phyloP scores from a whole-genome alignment of 73 alveolate genomes.

The Tetrahymena malaccensis region DNA sequence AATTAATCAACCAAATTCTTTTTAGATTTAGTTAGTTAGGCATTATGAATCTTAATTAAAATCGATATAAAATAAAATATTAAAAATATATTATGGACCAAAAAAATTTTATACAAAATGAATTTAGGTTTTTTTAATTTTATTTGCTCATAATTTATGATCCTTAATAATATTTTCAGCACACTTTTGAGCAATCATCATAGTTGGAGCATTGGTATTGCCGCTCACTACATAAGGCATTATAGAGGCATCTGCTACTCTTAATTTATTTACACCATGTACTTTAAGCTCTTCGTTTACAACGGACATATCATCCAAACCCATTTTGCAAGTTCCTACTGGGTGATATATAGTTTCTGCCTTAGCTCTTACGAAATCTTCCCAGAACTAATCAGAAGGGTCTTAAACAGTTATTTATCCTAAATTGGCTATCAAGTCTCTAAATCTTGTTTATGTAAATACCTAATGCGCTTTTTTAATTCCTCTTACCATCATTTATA shows the following conservation, averaged over 20 bases:
- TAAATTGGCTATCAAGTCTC: not conserved
- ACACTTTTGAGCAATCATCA: not conserved
- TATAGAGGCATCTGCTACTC: slow-evolving; percentile 6
- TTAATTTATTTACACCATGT: not conserved
- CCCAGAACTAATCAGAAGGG: not conserved
- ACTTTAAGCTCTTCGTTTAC: not conserved
- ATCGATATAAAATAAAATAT: too few relatives aligned
- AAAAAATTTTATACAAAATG: too few relatives aligned
- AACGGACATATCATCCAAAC: not conserved
- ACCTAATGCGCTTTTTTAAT: not conserved
- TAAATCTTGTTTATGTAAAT: not conserved
- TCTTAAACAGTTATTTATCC: not conserved
- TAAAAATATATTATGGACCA: too few relatives aligned
- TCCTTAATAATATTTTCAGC: not conserved
- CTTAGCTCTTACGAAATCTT: not conserved
- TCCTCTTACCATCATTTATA: not conserved
- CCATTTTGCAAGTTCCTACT: slow-evolving; percentile 10
- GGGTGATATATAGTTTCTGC: not conserved
- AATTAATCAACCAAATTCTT: too few relatives aligned
- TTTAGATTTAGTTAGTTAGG: too few relatives aligned
- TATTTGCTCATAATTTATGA: not conserved
- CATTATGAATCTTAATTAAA: too few relatives aligned
- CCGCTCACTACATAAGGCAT: not conserved
- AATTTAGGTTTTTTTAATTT: not conserved
- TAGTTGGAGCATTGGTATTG: slow-evolving; percentile 7